Evolutionary conservation across 164 flowering plant genomes (phyloP).

Genomic region (Litsea cubeba): DNA sequence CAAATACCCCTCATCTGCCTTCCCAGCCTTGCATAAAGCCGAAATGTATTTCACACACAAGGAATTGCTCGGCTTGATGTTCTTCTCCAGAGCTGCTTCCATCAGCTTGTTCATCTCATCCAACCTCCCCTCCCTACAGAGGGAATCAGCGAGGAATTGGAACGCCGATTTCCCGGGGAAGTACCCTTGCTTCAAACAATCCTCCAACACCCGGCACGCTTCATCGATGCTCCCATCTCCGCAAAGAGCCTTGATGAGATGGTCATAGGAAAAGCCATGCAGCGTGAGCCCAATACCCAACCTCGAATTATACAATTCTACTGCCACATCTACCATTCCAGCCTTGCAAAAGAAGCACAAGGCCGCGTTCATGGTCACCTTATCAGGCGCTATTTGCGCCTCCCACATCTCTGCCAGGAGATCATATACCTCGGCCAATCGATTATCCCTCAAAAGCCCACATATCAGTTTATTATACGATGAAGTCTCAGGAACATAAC

Average conservation of each 20-base stretch:
- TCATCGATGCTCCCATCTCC: constrained; percentile 56
- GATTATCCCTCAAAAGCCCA: constrained; percentile 53
- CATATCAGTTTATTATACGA: constrained; percentile 52
- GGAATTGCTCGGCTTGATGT: constrained; percentile 30
- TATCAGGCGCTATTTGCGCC: constrained; percentile 46
- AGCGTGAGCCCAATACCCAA: constrained; percentile 50
- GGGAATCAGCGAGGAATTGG: constrained; percentile 49
- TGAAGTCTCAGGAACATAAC: constrained; percentile 52
- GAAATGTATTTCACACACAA: constrained; percentile 39
- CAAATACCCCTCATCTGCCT: constrained; percentile 56
- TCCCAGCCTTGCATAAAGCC: constrained; percentile 46
- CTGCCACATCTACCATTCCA: constrained; percentile 71
- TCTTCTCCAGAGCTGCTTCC: constrained; percentile 29
- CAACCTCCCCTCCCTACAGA: constrained; percentile 54
- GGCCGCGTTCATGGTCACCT: constrained; percentile 62
- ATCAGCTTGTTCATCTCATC: constrained; percentile 64
- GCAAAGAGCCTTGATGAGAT: constrained; percentile 57
- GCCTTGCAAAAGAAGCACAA: constrained; percentile 82
- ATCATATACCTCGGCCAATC: constrained; percentile 58
- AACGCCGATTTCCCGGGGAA: constrained; percentile 54
- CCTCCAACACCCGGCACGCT: constrained; percentile 49
- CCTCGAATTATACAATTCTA: constrained; percentile 52
- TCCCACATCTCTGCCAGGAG: constrained; percentile 72
- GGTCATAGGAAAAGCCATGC: constrained; percentile 51
- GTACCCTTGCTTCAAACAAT: constrained; percentile 48